Evolutionary conservation across 2,329 filamentous ascomycete species (phyloP), one percentile per base, ranked within the genome.

Genomic region (Trichophyton verrucosum): DNA sequence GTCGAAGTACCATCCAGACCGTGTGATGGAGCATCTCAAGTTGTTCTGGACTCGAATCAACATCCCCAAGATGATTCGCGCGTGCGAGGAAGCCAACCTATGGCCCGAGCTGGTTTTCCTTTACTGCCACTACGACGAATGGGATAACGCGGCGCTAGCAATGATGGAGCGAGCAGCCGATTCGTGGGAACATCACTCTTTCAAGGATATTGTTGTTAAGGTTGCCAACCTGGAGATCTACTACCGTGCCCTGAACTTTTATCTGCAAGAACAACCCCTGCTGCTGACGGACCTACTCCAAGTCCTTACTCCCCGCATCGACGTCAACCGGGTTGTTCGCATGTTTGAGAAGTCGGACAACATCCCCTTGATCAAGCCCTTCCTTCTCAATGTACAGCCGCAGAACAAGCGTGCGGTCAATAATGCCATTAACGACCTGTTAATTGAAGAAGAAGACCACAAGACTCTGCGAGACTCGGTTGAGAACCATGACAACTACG

Each of bases 281-380:
- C 82, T 99, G 53, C 79, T 99, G 65, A 99, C 94, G n/a, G 94
- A 99, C 71, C 83, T 99, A 36, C 82, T 99, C 60, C 91, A 96
- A 72, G 88, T 84, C 9, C 80, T 99, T 65, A 96, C 94, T n/a
- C 76, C 91, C 55, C 88, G 94, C 63, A 92, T 99, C 66, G 94
- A 99, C 66, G 94, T 97, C 70, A 97, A 96, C 80, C 90, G 95
- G 64, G 94, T 99, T n/a, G 94, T 99, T 64, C 89, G 91, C 74
- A 95, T 99, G 84, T 99, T 99, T 78, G 86, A 96, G 78, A 95
- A 95, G 78, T 96, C 91, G 5, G 94, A 99, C 76, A 96, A 97
- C 75, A 86, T 97, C 67, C 94, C 95, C 60, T 80, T 99, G 60
- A 97, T 99, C 81, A 99, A 99, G 81, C 92, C 92, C 2, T 99